These are phyloP conservation scores for Xerocomus cyaneibrunnescens DNA, from an alignment of 1,284 basidiomycete species.

Conservation along the genomic window DNA sequence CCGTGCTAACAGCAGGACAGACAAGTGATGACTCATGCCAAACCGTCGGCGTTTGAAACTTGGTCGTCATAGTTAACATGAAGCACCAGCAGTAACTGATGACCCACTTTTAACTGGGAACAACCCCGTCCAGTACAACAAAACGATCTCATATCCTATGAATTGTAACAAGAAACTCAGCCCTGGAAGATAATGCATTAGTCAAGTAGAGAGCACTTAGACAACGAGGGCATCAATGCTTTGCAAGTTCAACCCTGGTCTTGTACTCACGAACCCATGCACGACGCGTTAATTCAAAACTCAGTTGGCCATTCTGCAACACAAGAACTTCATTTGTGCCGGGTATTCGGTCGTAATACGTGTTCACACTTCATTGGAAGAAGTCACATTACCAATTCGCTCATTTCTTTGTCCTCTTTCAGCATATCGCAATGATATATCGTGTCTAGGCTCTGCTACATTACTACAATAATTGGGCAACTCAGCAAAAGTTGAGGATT, in stretches of 20 bases:
- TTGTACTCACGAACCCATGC: constrained; percentile 78
- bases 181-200: constrained; percentile 91
- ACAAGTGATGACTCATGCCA: too few relatives aligned
- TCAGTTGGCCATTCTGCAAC: constrained; percentile 92
- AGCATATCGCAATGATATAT: background rate
- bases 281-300: constrained; percentile 91
- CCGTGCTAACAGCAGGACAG: too few relatives aligned
- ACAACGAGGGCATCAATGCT: too few relatives aligned
- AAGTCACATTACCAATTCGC: constrained; percentile 79
- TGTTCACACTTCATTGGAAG: constrained; percentile 89
- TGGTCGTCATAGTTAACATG: too few relatives aligned
- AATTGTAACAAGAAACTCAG: constrained; percentile 88
- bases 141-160: too few relatives aligned
- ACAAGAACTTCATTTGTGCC: constrained; percentile 95
- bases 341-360: constrained; percentile 94
- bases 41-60: too few relatives aligned
- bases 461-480: constrained; percentile 96
- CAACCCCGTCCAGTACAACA: too few relatives aligned
- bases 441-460: constrained; percentile 73
- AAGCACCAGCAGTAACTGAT: too few relatives aligned
- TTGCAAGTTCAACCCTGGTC: constrained; percentile 89
- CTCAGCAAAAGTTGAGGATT: constrained; percentile 88
- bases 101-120: too few relatives aligned
- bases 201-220: constrained; percentile 85
- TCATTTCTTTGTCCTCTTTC: background rate